A percentile compares a stretch with the other conserved stretches of the same genome.
Conservation (phyloP, 345 rosid species). For the Eucalyptus erythrocorys region DNA sequence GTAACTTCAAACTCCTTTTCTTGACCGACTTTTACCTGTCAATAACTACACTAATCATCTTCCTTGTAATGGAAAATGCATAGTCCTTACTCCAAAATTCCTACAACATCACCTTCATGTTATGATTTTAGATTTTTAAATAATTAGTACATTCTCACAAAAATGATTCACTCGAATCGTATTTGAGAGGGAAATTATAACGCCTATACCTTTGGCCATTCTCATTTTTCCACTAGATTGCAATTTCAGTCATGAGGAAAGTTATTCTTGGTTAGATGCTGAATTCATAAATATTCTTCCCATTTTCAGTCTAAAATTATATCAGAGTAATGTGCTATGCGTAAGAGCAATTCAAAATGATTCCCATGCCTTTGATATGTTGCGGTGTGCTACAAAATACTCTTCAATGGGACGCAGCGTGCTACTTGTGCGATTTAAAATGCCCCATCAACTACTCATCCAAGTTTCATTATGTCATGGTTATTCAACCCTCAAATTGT, state of each 20-base stretch:
- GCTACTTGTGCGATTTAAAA: not conserved
- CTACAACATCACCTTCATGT: not conserved
- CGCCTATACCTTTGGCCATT: not conserved
- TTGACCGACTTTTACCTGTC: slow-evolving; percentile 30
- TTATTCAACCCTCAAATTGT: not conserved
- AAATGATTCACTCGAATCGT: rapidly evolving
- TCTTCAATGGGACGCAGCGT: not conserved
- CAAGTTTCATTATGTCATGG: not conserved
- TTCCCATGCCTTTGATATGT: not conserved
- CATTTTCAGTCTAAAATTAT: not conserved
- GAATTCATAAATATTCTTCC: not conserved
- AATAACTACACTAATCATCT: not conserved
- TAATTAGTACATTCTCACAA: too few species aligned
- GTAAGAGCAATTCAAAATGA: not conserved
- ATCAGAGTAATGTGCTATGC: not conserved
- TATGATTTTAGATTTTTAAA: not conserved
- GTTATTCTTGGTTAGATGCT: not conserved
- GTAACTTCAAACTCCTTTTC: slow-evolving; percentile 25
- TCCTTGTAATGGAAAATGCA: not conserved
- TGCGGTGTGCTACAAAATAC: not conserved
- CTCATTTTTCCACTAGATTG: not conserved
- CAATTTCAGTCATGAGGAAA: not conserved
- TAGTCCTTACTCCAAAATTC: not conserved
- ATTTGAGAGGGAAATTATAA: not conserved
- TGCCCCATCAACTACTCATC: not conserved